These are phyloP conservation scores for Coemansia sp. DNA, from an alignment of 192 early-diverging fungal genomes.

Conservation along the genomic window DNA sequence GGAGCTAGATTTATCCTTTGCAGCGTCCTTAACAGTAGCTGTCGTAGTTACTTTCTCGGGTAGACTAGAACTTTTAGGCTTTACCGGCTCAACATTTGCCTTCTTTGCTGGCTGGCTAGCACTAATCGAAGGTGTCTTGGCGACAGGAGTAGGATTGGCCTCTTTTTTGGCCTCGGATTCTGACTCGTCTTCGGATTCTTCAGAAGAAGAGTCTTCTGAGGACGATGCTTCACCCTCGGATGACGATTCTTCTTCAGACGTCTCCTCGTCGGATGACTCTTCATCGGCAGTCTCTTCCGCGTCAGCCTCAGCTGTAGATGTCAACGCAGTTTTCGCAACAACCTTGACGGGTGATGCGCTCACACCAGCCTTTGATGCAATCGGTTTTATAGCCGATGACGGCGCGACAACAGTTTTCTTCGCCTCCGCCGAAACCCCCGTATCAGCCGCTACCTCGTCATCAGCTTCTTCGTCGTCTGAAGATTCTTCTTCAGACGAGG, in stretches of 20 bases:
- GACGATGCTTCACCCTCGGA: slow-evolving; percentile 13
- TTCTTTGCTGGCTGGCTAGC: background rate
- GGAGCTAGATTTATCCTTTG: background rate
- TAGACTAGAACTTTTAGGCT: background rate
- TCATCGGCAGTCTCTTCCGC: background rate
- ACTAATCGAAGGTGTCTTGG: background rate
- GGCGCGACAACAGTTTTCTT: background rate
- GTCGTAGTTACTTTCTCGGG: background rate
- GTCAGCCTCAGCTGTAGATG: background rate
- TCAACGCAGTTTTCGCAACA: too few species aligned
- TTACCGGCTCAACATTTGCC: background rate
- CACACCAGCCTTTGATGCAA: too few species aligned
- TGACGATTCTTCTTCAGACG: slow-evolving; percentile 5
- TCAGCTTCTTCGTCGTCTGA: slow-evolving; percentile 1
- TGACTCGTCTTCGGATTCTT: background rate
- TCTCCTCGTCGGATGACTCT: background rate
- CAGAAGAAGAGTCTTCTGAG: background rate
- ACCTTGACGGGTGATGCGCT: too few species aligned
- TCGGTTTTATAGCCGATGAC: too few species aligned
- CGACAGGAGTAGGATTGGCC: background rate
- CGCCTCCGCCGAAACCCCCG: background rate
- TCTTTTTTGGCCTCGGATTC: background rate
- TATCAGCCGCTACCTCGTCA: background rate
- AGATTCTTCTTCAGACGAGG: background rate
- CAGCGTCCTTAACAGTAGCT: background rate